Evolutionary conservation across 176 grass and related monocot species (phyloP).

Genomic region (Musa itinerans): DNA sequence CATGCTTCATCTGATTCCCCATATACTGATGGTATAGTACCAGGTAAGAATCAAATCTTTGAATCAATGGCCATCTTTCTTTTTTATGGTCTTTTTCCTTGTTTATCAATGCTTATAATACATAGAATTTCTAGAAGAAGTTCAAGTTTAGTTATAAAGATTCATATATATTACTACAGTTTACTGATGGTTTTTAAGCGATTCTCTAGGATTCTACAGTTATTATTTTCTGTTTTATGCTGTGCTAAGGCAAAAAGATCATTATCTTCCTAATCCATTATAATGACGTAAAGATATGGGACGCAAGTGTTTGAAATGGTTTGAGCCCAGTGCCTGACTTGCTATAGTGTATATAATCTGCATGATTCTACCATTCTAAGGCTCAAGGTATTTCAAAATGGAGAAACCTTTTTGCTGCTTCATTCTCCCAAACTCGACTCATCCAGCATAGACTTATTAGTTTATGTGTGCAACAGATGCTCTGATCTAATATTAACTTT

Average conservation of each 20-base stretch:
- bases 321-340: too few relatives aligned
- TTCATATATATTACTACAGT: not conserved
- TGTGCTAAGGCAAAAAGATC: not conserved
- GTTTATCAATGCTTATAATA: too few relatives aligned
- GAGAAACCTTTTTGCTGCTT: too few relatives aligned
- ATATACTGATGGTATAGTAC: constrained; percentile 74
- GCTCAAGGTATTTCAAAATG: too few relatives aligned
- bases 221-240: not conserved
- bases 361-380: too few relatives aligned
- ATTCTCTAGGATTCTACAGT: not conserved
- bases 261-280: not conserved
- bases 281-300: not conserved
- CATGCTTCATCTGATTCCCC: constrained; percentile 50
- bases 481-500: not conserved
- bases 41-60: constrained; percentile 36
- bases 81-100: not conserved
- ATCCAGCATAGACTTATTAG: not conserved
- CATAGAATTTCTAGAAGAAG: too few relatives aligned
- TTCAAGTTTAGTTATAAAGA: too few relatives aligned
- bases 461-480: not conserved
- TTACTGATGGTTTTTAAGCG: not conserved
- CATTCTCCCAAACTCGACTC: not conserved
- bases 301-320: too few relatives aligned
- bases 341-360: too few relatives aligned
- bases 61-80: not conserved